A percentile compares a stretch with the other conserved stretches of the same genome.
Conservation (phyloP, 148 eudicot species). For the Bassia scoparia region DNA sequence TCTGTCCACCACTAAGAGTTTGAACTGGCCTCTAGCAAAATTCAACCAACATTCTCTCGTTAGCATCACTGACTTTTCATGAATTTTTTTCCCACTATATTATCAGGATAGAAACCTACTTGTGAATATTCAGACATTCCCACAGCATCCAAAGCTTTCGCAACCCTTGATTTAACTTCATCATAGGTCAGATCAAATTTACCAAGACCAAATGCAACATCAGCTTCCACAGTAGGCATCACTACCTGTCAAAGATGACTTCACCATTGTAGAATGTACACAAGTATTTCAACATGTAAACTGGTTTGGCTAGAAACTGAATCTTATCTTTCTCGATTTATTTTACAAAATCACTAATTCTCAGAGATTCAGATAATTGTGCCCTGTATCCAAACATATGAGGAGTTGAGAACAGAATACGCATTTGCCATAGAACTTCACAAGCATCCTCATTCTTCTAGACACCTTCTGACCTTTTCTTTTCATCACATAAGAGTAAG, state of each 20-base stretch:
- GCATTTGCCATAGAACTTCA: background rate
- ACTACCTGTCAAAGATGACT: slow-evolving; percentile 49
- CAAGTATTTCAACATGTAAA: background rate
- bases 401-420: too few species aligned
- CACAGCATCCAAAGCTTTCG: slow-evolving; percentile 70
- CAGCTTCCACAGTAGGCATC: slow-evolving; percentile 98
- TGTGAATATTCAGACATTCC: slow-evolving; percentile 76
- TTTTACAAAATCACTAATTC: background rate
- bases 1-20: slow-evolving; percentile 98
- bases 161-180: slow-evolving; percentile 57
- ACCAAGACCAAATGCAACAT: slow-evolving; percentile 96
- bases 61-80: background rate
- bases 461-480: background rate
- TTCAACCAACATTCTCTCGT: slow-evolving; percentile 10
- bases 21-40: slow-evolving; percentile 72
- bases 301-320: background rate
- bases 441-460: background rate
- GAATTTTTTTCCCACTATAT: background rate
- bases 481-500: background rate
- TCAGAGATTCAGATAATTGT: background rate
- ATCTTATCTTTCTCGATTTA: background rate
- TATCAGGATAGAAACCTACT: slow-evolving; percentile 34
- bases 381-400: too few species aligned
- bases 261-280: slow-evolving; percentile 1
- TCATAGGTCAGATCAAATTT: slow-evolving; percentile 54